A percentile compares a stretch with the other conserved stretches of the same genome.
phyloP scores from a whole-genome alignment of 2,329 filamentous ascomycete genomes.

The Leptographium galeiforme region DNA sequence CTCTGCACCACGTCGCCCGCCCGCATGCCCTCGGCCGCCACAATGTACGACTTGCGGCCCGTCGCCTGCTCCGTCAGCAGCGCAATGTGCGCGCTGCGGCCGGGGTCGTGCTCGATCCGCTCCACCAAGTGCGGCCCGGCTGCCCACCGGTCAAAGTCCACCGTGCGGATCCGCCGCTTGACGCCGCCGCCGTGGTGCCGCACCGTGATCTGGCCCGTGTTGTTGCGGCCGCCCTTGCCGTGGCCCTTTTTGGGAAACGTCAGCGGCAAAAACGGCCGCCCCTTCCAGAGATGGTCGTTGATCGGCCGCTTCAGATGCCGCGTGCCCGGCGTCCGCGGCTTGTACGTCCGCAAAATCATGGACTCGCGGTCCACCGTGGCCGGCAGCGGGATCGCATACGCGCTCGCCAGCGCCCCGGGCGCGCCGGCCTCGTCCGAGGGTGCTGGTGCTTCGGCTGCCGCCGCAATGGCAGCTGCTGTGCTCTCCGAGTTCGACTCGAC shows the following conservation, averaged over 20 bases:
- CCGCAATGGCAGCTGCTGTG: neutral
- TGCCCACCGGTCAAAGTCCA: conserved; percentile 72
- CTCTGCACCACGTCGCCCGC: conserved; percentile 87
- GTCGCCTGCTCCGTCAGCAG: conserved; percentile 65
- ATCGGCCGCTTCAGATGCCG: conserved; percentile 84
- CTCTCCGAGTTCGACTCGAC: neutral
- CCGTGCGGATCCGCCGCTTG: conserved; percentile 79
- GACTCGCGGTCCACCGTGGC: conserved; percentile 18
- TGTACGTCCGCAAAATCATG: conserved; percentile 66
- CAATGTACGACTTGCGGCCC: conserved; percentile 71
- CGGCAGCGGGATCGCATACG: neutral
- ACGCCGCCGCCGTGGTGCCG: conserved; percentile 85
- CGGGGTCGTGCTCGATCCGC: conserved; percentile 91
- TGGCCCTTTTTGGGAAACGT: conserved; percentile 91
- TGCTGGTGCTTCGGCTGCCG: neutral
- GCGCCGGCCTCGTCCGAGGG: neutral
- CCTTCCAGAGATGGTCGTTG: conserved; percentile 96
- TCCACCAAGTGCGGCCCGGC: conserved; percentile 81
- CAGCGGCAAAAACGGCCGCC: conserved; percentile 65
- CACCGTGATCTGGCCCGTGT: conserved; percentile 72
- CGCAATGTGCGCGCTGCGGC: conserved; percentile 85
- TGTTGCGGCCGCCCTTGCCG: conserved; percentile 83
- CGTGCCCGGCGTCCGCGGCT: conserved; percentile 81
- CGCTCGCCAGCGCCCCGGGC: neutral
- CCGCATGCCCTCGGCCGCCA: conserved; percentile 88